Percentiles rank a stretch among this genome's conserved stretches.
Conservation (phyloP, 2,329 filamentous ascomycete genomes). For the Pyrenochaeta sp. region DNA sequence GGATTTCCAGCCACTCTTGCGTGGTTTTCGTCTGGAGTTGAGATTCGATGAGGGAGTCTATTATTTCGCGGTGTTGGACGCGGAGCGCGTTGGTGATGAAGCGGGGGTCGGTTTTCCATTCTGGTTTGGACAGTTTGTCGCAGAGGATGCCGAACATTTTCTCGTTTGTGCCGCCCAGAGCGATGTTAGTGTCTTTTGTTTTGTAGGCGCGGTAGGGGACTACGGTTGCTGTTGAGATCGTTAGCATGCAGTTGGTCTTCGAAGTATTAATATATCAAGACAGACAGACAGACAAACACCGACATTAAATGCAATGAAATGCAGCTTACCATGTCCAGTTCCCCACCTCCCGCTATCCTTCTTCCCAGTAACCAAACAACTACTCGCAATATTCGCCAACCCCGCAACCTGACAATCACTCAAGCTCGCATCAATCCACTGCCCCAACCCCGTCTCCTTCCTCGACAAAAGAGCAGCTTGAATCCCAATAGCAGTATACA, state of each 20-base stretch:
- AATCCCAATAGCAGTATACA: slow-evolving; percentile 94
- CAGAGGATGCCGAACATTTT: slow-evolving; percentile 67
- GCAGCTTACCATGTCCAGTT: slow-evolving; percentile 82
- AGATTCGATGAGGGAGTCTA: slow-evolving; percentile 80
- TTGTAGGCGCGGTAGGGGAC: slow-evolving; percentile 89
- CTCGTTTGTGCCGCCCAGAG: slow-evolving; percentile 71
- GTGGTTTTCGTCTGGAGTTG: slow-evolving; percentile 81
- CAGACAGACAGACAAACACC: no score
- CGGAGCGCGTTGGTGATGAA: slow-evolving; percentile 67
- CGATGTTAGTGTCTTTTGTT: slow-evolving; percentile 68
- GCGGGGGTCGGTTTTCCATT: slow-evolving; percentile 65
- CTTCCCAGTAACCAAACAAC: slow-evolving; percentile 84
- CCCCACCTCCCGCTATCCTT: slow-evolving; percentile 92
- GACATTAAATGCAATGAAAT: background rate
- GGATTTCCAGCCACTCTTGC: slow-evolving; percentile 82
- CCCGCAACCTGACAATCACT: slow-evolving; percentile 96
- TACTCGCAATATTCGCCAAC: slow-evolving; percentile 90
- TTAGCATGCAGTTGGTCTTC: no score
- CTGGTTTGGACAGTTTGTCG: slow-evolving; percentile 63
- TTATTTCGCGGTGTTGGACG: slow-evolving; percentile 73
- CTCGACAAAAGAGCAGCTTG: slow-evolving; percentile 86
- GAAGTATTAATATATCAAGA: no score
- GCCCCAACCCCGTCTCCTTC: slow-evolving; percentile 78
- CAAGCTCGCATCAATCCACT: slow-evolving; percentile 89
- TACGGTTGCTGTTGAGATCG: slow-evolving; percentile 73